Evolutionary conservation across 345 rosid genomes (phyloP), one percentile per base, ranked within the genome.

Genomic region (Excoecaria cochinchinensis): DNA sequence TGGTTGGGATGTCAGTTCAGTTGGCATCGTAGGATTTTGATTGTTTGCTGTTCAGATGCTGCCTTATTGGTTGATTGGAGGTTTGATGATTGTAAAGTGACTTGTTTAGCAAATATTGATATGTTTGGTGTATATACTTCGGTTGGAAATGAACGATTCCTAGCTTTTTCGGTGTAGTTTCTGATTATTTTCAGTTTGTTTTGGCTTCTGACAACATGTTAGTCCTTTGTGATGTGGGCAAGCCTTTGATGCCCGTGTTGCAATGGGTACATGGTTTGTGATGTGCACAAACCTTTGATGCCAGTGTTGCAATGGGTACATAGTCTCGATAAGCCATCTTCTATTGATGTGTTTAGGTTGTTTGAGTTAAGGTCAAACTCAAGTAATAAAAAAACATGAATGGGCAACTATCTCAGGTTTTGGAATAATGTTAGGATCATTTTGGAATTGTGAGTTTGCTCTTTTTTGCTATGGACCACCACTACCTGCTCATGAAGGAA

Each of bases 1-100:
- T 92, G 93, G 93, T 67, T 90, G 77, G 92, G 88, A 25, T 85
- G 90, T 78, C 88, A 89, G 62, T 88, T 88, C 80, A 83, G 91
- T 76, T 88, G 89, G 92, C 88, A 87, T 67, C 83, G 87, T n/a
- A 85, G 88, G 76, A 48, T 78, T 40, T 78, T 85, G 67, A 79
- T 92, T 31, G 80, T 85, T 75, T 87, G 86, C 59, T 78, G 90
- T 2, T 88, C 90, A 7, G 89, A 89, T 84, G 87, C 83, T 0
- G 95, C 82, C 38, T 92, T 88, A 79, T 57, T 85, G 76, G 80
- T 92, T 67, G 87, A 82, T 67, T 81, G 76, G 77, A 85, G 86
- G 80, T 72, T 60, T 74, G 89, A 73, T 15, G 70, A 51, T 47
- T 84, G 82, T 79, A 77, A 55, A 63, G 81, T 82, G 67, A 77